Base-by-base conservation (phyloP, 2,329 filamentous ascomycete species). In the Colletotrichum karsti region DNA sequence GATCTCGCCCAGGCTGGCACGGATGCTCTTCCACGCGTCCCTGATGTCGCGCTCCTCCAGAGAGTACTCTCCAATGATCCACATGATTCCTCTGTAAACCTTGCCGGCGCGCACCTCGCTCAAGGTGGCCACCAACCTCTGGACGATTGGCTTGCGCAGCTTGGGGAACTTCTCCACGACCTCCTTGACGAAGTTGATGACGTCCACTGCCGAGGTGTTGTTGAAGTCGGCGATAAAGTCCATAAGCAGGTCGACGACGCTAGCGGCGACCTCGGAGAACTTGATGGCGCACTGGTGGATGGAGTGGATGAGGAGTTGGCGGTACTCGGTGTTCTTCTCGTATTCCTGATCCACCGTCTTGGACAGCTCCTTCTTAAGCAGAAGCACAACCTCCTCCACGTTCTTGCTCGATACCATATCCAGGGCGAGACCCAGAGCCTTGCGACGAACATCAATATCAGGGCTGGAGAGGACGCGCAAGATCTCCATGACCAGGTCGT, bases 321-420 rank as follows among this genome's bases (percentile, higher is more conserved):
- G 92, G 81, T 98, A 98, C 81, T 97, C 95, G 77, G 90, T 90
- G 81, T 97, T 97, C 89, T 98, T 98, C 84, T 99, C 96, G 82
- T 98, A 98, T 80, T 98, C 95, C 80, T 98, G 95, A 76, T 99
- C 95, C 46, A 98, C 94, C 0, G 96, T 99, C 87, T 98, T 99
- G 70, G 94, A 91, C 28, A 99, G 88, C 78, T 99, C 96, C 80
- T 99, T 99, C 85, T 99, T 99, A 69, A 99, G 86, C 1, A 99
- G 87, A 75, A 98, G 88, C 22, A 99, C 93, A 13, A 99, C 96
- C 76, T 99, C 96, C 78, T 98, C 96, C 7, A 99, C 95, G 72
- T 99, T 99, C 84, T 97, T 97, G 88, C 95, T 98, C 0, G 95
- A 96, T 5, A 99, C 94, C 96, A 99, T 98, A 72, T 98, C 95